Base-by-base conservation (phyloP, 257 asterid genomes). In the Misopates orontium region DNA sequence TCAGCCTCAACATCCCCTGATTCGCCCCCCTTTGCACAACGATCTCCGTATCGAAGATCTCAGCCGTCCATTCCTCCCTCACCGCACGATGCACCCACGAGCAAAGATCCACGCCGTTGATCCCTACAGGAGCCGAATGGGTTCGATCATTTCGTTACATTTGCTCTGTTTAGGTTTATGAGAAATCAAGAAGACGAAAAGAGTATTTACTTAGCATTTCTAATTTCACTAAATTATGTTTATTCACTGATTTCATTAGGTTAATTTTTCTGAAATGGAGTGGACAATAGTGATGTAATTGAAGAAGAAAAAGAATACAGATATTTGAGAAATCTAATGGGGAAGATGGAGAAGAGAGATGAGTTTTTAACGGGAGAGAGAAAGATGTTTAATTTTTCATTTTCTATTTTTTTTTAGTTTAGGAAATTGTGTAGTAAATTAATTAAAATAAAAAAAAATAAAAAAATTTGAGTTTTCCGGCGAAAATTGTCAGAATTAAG, bases 1-100 rank as follows among this genome's bases (percentile, higher is more conserved):
- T 61, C 71, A 87, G 67, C 64, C 70, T 76, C 62, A 90, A 56
- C 97, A 87, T 85, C 62, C 82, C 94, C 53, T 79, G 74, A 73
- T 77, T 82, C 23, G 95, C 90, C 1, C 86, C 81, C 68, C 84
- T 85, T 62, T 80, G 86, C 57, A 74, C 83, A 53, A 88, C 81
- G 3, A 90, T 82, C 80, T 90, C 97, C 11, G 80, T 74, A 44
- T 90, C 97, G 11, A 90, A 90, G 8, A 90, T 84, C 90, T 90
- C 97, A 25, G 95, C 96, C 25, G 97, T 87, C 97, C 97, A 90
- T 58, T 90, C 97, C 77, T 90, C 97, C 57, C 97, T 77, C 52
- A 90, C 92, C 5, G 96, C 96, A 2, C 95, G 79, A 40, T 90
- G 75, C 32, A 80, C 97, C 97, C 97, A 90, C 16, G 77, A 74